These are phyloP conservation scores for Penicillium italicum DNA, from an alignment of 2,329 filamentous ascomycete genomes.

Conservation along the genomic window DNA sequence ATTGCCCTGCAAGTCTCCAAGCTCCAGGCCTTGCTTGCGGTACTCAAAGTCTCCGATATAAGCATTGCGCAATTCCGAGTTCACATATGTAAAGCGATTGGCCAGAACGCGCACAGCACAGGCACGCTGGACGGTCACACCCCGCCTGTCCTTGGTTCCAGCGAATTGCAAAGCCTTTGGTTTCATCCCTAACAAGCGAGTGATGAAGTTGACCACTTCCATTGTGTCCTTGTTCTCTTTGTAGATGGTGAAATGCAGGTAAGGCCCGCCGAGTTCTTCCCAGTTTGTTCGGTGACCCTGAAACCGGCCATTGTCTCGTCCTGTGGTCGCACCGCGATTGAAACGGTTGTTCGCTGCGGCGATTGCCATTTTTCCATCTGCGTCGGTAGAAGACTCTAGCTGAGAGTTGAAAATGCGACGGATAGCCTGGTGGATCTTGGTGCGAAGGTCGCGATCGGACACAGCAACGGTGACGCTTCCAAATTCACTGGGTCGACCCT, in stretches of 20 bases:
- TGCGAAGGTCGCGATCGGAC: slow-evolving; percentile 58
- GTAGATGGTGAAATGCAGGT: slow-evolving; percentile 86
- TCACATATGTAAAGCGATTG: slow-evolving; percentile 63
- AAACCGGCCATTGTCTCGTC: slow-evolving; percentile 29
- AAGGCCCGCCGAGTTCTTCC: slow-evolving; percentile 70
- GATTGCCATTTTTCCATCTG: slow-evolving; percentile 64
- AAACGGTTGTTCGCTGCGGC: slow-evolving; percentile 43
- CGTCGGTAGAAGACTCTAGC: slow-evolving; percentile 72
- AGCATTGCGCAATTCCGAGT: slow-evolving; percentile 58
- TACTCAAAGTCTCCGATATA: slow-evolving; percentile 78
- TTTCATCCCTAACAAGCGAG: slow-evolving; percentile 66
- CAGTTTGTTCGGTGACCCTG: slow-evolving; percentile 52
- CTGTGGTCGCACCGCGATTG: slow-evolving; percentile 31
- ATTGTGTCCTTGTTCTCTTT: slow-evolving; percentile 98
- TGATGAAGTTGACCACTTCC: slow-evolving; percentile 77
- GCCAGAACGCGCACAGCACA: slow-evolving; percentile 61
- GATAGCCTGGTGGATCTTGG: slow-evolving; percentile 62
- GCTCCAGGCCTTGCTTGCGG: slow-evolving; percentile 64
- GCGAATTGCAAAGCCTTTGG: slow-evolving; percentile 73
- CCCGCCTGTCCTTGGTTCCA: slow-evolving; percentile 86
- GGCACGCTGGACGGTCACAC: slow-evolving; percentile 78
- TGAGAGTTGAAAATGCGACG: slow-evolving; percentile 75
- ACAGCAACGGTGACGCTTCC: slow-evolving; percentile 54
- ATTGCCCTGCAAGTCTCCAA: slow-evolving; percentile 84
- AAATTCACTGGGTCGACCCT: slow-evolving; percentile 55